phyloP scores from a whole-genome alignment of 345 rosid genomes.

The Gossypium sturtianum region DNA sequence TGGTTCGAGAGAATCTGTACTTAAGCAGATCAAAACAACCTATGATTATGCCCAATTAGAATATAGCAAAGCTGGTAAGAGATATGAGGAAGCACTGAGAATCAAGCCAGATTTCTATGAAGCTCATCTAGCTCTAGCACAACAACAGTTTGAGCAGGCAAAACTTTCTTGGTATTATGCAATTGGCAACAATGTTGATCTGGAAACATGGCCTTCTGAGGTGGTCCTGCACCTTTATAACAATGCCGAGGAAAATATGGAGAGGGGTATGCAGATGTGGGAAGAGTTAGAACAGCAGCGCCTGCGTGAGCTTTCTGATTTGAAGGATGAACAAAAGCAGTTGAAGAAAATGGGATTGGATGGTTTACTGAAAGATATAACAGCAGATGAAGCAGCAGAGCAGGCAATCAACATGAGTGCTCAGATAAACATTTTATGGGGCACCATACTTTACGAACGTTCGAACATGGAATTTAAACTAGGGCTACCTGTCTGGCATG shows the following conservation, averaged over 20 bases:
- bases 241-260: slow-evolving; percentile 69
- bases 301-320: slow-evolving; percentile 21
- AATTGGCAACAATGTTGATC: slow-evolving; percentile 44
- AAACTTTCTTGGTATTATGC: slow-evolving; percentile 83
- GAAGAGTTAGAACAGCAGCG: slow-evolving; percentile 42
- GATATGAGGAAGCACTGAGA: slow-evolving; percentile 70
- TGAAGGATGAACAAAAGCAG: slow-evolving; percentile 15
- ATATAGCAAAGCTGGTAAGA: slow-evolving; percentile 46
- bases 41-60: slow-evolving; percentile 59
- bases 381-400: slow-evolving; percentile 46
- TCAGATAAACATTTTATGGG: slow-evolving; percentile 72
- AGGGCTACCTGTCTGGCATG: slow-evolving; percentile 65
- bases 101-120: slow-evolving; percentile 79
- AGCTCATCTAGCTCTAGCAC: slow-evolving; percentile 62
- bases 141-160: slow-evolving; percentile 85
- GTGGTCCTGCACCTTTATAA: slow-evolving; percentile 56
- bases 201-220: slow-evolving; percentile 53
- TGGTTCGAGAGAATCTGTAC: slow-evolving; percentile 49
- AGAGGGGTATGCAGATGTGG: slow-evolving; percentile 62
- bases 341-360: slow-evolving; percentile 29
- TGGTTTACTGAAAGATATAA: slow-evolving; percentile 37
- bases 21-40: slow-evolving; percentile 46
- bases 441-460: slow-evolving; percentile 80
- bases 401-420: slow-evolving; percentile 39
- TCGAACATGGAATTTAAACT: slow-evolving; percentile 79